Percentiles rank a stretch among this genome's conserved stretches.
Evolutionary conservation across 176 grass and related monocot species (phyloP).

Genomic region (Musa itinerans): DNA sequence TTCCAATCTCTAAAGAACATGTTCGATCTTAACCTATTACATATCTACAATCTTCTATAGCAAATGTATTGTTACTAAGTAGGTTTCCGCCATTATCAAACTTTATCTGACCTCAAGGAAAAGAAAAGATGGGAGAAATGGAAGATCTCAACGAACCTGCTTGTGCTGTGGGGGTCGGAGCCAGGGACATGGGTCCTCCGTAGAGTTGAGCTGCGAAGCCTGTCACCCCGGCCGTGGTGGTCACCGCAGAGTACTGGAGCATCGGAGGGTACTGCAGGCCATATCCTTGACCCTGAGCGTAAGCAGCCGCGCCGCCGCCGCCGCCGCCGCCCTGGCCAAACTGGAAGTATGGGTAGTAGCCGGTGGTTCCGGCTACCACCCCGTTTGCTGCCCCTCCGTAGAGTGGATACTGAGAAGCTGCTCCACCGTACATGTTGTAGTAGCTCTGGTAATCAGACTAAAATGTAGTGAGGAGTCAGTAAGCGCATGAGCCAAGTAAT

Average conservation of each 20-base stretch:
- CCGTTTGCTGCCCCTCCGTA: conserved; percentile 16
- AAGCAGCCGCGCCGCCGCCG: background rate
- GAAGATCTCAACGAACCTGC: conserved; percentile 5
- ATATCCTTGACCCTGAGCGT: conserved; percentile 9
- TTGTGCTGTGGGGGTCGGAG: conserved; percentile 5
- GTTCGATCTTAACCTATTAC: no score
- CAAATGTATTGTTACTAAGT: no score
- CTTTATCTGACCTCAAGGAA: no score
- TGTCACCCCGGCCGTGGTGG: background rate
- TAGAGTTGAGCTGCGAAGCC: conserved; percentile 17
- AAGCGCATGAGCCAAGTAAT: no score
- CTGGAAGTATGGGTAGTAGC: conserved; percentile 26
- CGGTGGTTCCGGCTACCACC: background rate
- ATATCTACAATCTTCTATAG: no score
- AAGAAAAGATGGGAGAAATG: background rate
- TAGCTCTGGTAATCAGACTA: conserved; percentile 16
- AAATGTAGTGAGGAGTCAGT: background rate
- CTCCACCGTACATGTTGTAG: conserved; percentile 20
- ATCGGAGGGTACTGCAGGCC: conserved; percentile 18
- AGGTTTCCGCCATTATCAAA: no score
- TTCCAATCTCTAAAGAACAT: no score
- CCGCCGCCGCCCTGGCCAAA: background rate
- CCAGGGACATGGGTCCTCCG: conserved; percentile 2
- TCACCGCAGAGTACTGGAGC: conserved; percentile 14
- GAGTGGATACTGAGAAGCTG: conserved; percentile 11